A percentile compares a stretch with the other conserved stretches of the same genome.
phyloP scores from a whole-genome alignment of 2,329 filamentous ascomycete genomes.

The Xylariaceae sp. region DNA sequence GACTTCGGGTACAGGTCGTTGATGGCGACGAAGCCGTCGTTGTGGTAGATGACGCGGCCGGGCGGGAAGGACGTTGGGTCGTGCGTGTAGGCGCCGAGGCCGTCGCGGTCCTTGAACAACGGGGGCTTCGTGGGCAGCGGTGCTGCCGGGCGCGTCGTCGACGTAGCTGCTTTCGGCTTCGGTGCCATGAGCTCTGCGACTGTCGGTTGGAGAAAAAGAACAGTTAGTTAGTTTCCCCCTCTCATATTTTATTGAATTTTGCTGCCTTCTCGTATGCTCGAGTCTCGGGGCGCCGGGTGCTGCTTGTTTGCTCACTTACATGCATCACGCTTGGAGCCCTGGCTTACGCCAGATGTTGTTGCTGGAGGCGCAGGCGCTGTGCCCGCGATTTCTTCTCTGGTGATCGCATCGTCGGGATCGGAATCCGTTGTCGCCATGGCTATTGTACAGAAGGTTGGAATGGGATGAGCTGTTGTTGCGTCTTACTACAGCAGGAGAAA shows the following conservation, averaged over 20 bases:
- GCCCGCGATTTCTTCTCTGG: conserved; percentile 44
- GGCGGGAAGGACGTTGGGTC: conserved; percentile 63
- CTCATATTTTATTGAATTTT: too few relatives aligned
- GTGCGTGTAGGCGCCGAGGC: conserved; percentile 67
- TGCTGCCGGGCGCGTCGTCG: too few relatives aligned
- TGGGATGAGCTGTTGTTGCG: background rate
- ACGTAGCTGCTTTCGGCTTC: conserved; percentile 43
- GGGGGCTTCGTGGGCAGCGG: too few relatives aligned
- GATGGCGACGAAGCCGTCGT: conserved; percentile 73
- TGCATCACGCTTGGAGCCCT: conserved; percentile 41
- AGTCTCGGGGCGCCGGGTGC: background rate
- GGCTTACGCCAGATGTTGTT: conserved; percentile 20
- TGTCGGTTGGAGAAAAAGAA: conserved; percentile 17
- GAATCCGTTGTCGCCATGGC: conserved; percentile 29
- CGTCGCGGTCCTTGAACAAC: conserved; percentile 54
- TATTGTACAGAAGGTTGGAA: background rate
- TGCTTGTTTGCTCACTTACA: conserved; percentile 42
- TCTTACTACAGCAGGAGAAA: background rate
- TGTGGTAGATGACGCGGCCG: conserved; percentile 65
- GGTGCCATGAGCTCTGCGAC: conserved; percentile 58
- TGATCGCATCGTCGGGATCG: conserved; percentile 43
- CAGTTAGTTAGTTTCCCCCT: too few relatives aligned
- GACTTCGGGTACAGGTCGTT: conserved; percentile 86
- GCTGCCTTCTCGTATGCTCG: too few relatives aligned
- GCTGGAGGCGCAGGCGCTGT: conserved; percentile 36